These are phyloP conservation scores for Platanus orientalis DNA, from an alignment of 164 flowering plant genomes.

Conservation along the genomic window DNA sequence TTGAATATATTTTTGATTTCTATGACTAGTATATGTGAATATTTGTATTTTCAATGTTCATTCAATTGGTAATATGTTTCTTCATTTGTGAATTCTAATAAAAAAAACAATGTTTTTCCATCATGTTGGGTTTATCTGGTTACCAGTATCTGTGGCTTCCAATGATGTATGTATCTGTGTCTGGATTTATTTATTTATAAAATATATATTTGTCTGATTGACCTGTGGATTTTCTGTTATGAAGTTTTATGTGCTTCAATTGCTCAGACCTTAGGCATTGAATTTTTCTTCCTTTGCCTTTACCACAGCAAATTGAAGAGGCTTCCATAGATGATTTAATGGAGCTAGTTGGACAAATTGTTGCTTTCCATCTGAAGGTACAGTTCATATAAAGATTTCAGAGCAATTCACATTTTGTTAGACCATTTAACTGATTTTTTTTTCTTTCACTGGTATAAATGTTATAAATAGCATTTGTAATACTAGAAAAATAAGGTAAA, in stretches of 20 bases:
- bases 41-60: no score
- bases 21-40: no score
- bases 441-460: not conserved
- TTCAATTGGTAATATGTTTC: not conserved
- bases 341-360: constrained; percentile 92
- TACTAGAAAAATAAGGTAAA: no score
- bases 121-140: not conserved
- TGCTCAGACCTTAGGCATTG: no score
- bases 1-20: no score
- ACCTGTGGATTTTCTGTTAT: no score
- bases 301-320: constrained; percentile 57
- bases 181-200: no score
- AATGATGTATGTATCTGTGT: no score
- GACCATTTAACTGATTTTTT: not conserved
- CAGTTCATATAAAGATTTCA: not conserved
- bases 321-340: constrained; percentile 75
- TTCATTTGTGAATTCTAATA: no score
- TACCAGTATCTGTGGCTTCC: not conserved
- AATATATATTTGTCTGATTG: not conserved
- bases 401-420: not conserved
- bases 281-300: not conserved
- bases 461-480: not conserved
- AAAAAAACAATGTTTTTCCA: no score
- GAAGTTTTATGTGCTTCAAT: no score
- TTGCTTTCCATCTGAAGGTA: constrained; percentile 97